Base-by-base conservation (phyloP, 108 stramenopile genomes). In the Stephanodiscus minutulus region DNA sequence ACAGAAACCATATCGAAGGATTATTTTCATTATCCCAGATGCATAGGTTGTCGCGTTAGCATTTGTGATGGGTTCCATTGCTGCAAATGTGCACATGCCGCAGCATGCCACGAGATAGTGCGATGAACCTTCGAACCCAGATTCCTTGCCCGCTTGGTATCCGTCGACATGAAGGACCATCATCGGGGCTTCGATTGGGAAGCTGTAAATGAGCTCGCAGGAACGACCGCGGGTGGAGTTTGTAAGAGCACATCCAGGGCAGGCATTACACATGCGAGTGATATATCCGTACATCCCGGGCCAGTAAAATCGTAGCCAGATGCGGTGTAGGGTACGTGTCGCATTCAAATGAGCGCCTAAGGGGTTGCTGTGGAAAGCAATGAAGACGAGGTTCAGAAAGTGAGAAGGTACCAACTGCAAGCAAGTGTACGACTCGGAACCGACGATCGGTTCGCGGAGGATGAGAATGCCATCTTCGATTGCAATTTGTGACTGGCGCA, bases 101-200 rank as follows among this genome's bases (percentile, higher is more conserved):
- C 57, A 70, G 2, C 29, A 27, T 7, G 7, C 54, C n/a, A 54
- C n/a, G 12, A 59, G 4, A 21, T 70, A 47, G 3, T 13, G 1
- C 2, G 8, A 7, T 7, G 9, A 5, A 3, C 56, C 68, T 46
- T 59, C 57, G 43, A 46, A 59, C 18, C 43, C 44, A 39, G 56
- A 59, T 27, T 47, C 57, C 39, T 13, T 53, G n/a, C 57, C 68
- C 5, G 68, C 68, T 15, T 20, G 1, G 53, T 70, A 70, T 15
- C 6, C 35, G 25, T 70, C 68, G 31, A 70, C 29, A 22, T 61
- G 58, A 7, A 70, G 29, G 21, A 70, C 70, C 3, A 15, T 2
- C 2, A 68, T 31, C 1, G 54, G 68, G n/a, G 55, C 20, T 5
- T 36, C 9, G 7, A 68, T 15, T 22, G 21, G 41, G 35, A 24